Evolutionary conservation across 208 protist genomes (phyloP), one percentile per base, ranked within the genome.

Genomic region (Vickermania ingenoplastis): DNA sequence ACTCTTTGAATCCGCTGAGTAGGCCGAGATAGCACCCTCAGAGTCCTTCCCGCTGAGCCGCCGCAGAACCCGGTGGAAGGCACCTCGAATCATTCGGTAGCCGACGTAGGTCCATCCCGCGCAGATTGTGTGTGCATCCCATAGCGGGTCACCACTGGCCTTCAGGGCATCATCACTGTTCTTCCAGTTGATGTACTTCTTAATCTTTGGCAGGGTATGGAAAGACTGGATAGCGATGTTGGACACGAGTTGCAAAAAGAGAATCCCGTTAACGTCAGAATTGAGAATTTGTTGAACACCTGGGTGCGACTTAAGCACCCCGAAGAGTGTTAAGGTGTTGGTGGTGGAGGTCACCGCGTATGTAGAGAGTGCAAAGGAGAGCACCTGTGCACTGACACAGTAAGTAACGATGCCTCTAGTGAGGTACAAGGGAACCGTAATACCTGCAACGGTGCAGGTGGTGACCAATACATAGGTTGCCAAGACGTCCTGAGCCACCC

Each of bases 341-440:
- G 61, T 73, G 0, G 79, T 79, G 1, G 72, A 60, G 0, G 81
- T 89, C 31, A 90, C 62, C 1, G 79, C 61, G 0, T 76, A 71
- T 0, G 84, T 31, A 1, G 81, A 77, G 1, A 90, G 63, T 0
- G 86, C 67, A 7, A 70, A 72, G 14, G 86, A 86, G 4, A 93
- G 67, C 23, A 93, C 59, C 59, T 93, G 83, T 5, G 86, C 63
- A 31, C 78, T 87, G 48, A 81, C 31, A 17, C 88, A 68, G 61
- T 90, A 93, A 63, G 78, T 90, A n/a, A 87, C 59, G 76, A 93
- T 80, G 23, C 86, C 86, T 13, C 86, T 82, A 14, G 86, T 93
- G 11, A 93, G 41, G 65, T 85, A 89, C 0, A 93, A 73, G 3
- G 86, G 83, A 0, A 90, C 24, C 53, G 67, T 79, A 2, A 93